phyloP scores from a whole-genome alignment of 2,329 filamentous ascomycete species.

The Penicillium digitatum region DNA sequence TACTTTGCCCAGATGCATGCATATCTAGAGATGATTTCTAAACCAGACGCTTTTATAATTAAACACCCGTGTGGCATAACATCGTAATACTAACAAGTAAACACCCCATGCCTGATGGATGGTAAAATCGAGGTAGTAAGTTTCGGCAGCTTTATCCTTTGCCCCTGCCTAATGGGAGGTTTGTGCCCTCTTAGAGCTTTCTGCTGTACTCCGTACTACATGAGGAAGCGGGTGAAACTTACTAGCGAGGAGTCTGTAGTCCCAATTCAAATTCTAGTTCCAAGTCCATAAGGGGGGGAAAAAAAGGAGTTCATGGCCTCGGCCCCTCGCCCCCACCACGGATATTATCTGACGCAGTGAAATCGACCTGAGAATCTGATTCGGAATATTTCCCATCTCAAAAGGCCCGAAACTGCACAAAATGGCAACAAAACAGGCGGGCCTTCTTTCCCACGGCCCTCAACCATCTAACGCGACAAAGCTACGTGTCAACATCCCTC shows the following conservation, averaged over 20 bases:
- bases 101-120: neutral
- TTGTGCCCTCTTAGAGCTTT: neutral
- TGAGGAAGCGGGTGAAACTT: neutral
- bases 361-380: neutral
- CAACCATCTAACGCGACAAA: neutral
- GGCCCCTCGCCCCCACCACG: neutral
- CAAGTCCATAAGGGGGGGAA: neutral
- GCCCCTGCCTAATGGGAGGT: neutral
- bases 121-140: neutral
- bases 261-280: neutral
- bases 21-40: neutral
- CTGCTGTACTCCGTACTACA: slow-evolving; percentile 3
- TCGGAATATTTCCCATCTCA: neutral
- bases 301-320: neutral
- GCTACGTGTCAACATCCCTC: neutral
- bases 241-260: neutral
- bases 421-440: neutral
- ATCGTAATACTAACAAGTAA: neutral
- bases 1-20: neutral
- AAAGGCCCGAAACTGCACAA: neutral
- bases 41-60: neutral
- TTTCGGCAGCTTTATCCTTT: neutral
- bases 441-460: neutral
- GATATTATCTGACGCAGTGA: neutral
- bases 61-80: neutral